Percentiles rank a stretch among this genome's conserved stretches.
These are phyloP conservation scores for Xylaria sp. DNA, from an alignment of 2,329 filamentous ascomycete genomes.

Conservation along the genomic window DNA sequence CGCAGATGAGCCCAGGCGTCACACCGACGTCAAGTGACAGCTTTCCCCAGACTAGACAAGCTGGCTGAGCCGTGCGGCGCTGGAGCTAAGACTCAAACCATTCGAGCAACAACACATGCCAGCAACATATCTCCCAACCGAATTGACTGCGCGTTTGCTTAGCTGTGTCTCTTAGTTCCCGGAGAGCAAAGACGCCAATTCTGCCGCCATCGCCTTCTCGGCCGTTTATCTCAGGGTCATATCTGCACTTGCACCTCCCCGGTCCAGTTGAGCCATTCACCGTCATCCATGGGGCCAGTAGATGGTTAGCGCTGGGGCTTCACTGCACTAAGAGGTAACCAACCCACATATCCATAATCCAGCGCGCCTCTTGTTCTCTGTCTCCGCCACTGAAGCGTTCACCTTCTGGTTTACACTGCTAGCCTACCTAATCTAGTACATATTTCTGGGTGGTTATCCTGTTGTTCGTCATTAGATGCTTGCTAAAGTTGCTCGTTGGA, in stretches of 20 bases:
- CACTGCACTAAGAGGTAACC: slow-evolving; percentile 34
- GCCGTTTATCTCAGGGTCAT: background rate
- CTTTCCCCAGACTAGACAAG: background rate
- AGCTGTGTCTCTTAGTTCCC: background rate
- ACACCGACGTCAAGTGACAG: slow-evolving; percentile 44
- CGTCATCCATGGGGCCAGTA: slow-evolving; percentile 29
- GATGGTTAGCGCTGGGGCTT: slow-evolving; percentile 37
- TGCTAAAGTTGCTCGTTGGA: slow-evolving; percentile 5
- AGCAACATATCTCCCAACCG: slow-evolving; percentile 3
- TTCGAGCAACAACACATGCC: background rate
- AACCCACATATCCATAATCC: slow-evolving; percentile 19
- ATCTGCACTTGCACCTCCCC: slow-evolving; percentile 13
- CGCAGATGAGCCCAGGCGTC: slow-evolving; percentile 38
- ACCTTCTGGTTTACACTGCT: slow-evolving; percentile 3
- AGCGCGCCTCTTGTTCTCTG: slow-evolving; percentile 31
- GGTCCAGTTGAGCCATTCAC: slow-evolving; percentile 16
- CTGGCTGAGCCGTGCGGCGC: slow-evolving; percentile 17
- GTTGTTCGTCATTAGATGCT: slow-evolving; percentile 4
- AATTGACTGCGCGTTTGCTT: slow-evolving; percentile 10
- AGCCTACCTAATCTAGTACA: slow-evolving; percentile 15
- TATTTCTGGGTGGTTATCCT: slow-evolving; percentile 1
- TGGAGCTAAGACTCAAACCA: slow-evolving; percentile 19
- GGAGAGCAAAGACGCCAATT: slow-evolving; percentile 9
- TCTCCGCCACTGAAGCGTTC: slow-evolving; percentile 24
- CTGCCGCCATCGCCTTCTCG: slow-evolving; percentile 4